Evolutionary conservation across 371 early-diverging fungal species (phyloP), one percentile per base, ranked within the genome.

Genomic region (Mortierella sp.): DNA sequence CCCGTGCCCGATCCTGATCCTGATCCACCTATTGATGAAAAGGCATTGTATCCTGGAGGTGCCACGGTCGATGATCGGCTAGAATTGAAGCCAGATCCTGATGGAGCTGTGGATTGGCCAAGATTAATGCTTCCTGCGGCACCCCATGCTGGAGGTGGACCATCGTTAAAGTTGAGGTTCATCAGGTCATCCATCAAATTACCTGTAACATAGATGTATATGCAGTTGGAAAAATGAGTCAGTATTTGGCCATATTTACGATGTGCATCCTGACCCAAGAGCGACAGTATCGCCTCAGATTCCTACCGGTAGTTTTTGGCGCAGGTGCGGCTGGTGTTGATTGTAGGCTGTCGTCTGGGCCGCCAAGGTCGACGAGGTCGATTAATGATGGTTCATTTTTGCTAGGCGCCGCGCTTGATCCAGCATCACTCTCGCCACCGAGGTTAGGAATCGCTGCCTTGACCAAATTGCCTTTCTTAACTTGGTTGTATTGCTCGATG

Each of bases 401-500:
- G 16, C 59, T 32, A 49, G 79, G 51, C 55, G 69, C 28, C n/a
- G 35, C 59, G 71, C 43, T 60, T 5, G 74, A 61, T 60, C 64
- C 64, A 58, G 30, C 57, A 70, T 58, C 43, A 84, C 81, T n/a
- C 62, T 78, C 16, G 45, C 20, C 64, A 66, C 55, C 68, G 47
- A 47, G 59, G 37, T 40, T 39, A 3, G 81, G 81, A 14, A 76
- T 79, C 6, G 78, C n/a, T 16, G 37, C 84, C 84, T 79, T 90
- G 84, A 58, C 81, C 66, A 47, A 84, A 84, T 81, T 90, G 68
- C 97, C 91, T 18, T 86, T 83, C 84, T 92, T 87, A 66, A 94
- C 81, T 45, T 93, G 92, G n/a, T 84, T 83, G 72, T 93, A 94
- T 71, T 93, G 94, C 68, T 88, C 87, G n/a, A 95, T 83, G 2